Evolutionary conservation across 148 eudicot species (phyloP).

Genomic region (Rhododendron griersonianum): DNA sequence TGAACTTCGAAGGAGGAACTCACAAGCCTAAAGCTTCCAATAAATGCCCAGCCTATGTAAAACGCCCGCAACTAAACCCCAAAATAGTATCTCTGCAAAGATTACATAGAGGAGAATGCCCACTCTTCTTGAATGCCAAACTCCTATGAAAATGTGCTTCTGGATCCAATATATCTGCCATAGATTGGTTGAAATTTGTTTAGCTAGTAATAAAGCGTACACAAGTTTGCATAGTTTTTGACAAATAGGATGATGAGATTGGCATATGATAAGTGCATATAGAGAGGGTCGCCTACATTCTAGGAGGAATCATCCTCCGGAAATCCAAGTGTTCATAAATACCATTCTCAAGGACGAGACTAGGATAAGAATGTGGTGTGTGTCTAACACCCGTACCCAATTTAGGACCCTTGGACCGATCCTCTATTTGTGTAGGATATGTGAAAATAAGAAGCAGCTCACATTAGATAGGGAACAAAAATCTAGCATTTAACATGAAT

Average conservation of each 20-base stretch:
- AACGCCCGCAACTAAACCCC: slow-evolving; percentile 70
- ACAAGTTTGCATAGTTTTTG: background rate
- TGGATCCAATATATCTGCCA: slow-evolving; percentile 77
- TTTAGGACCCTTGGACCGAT: background rate
- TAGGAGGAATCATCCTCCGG: background rate
- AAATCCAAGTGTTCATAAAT: background rate
- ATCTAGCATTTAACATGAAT: background rate
- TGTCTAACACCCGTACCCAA: background rate
- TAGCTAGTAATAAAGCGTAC: background rate
- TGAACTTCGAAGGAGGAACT: background rate
- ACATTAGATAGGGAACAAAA: background rate
- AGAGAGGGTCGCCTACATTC: background rate
- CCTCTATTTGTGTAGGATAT: background rate
- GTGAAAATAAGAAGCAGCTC: background rate
- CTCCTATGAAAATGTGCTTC: slow-evolving; percentile 68
- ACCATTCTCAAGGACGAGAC: background rate
- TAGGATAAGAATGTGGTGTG: background rate
- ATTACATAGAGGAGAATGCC: slow-evolving; percentile 81
- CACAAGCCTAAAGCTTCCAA: slow-evolving; percentile 69
- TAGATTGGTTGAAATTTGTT: background rate
- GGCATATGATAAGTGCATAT: background rate
- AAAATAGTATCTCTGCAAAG: slow-evolving; percentile 79
- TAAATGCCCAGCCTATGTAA: slow-evolving; percentile 56
- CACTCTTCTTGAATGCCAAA: slow-evolving; percentile 87
- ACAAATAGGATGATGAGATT: background rate